Base-by-base conservation (phyloP, 75 land plant genomes). In the Cryptomeria japonica region DNA sequence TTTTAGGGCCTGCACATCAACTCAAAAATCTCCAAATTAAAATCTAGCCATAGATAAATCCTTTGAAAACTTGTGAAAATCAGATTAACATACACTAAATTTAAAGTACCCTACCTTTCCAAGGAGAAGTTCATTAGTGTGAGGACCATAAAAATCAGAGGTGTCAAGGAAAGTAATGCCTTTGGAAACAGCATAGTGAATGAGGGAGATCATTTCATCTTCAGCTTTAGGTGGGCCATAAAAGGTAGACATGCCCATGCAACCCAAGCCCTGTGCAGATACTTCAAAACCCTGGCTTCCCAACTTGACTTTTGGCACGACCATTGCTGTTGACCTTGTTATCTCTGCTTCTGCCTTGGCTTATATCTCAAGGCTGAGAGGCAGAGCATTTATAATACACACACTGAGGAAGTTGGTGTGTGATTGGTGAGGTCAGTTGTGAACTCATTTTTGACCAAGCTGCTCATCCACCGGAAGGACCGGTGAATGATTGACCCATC, bases 81-180 rank as follows among this genome's bases (percentile, higher is more conserved):
- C 11, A 7, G 44, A 55, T 10, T 14, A 46, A 22, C 55, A 6
- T 36, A 53, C 44, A 49, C 34, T 79, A 47, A 14, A 44, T 31
- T 1, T 38, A 19, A 37, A 28, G 86, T 16, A 9, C 70, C 55
- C 16, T 51, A 51, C 36, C 91, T 94, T 93, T 34, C 95, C 94
- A 41, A 94, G 84, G 5, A 94, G 90, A 49, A 92, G 86, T 84
- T 95, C 96, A 90, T 94, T 93, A 85, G 93, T 92, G 87, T 82
- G 80, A 46, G 95, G 95, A 41, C 96, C 95, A 84, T 95, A 95
- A 76, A 91, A n/a, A 58, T 95, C 95, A 36, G 96, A 92, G 55
- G 96, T 93, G 88, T 95, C 96, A 51, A 95, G 90, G 83, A 93
- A 90, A 64, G 94, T 94, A 90, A 94, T 85, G 82, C 93, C 93